Base-by-base conservation (phyloP, 176 grass and related monocot genomes). In the Raddia distichophylla region DNA sequence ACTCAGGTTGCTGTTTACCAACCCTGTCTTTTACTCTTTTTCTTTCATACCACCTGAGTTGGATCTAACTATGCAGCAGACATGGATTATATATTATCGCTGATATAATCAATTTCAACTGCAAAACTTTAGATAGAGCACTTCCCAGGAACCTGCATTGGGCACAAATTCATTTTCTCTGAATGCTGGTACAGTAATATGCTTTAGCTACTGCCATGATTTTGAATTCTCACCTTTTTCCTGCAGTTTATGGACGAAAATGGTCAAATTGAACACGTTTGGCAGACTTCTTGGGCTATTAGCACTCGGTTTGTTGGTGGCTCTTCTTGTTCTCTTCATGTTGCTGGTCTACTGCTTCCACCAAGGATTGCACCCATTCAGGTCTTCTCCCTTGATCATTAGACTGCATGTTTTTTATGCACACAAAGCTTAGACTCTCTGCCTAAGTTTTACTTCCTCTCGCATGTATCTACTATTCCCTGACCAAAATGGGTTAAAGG, bases 231-330 rank as follows among this genome's bases (percentile, higher is more conserved):
- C 60, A 43, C 87, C 12, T 15, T 27, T 64, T 64, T 8, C 7
- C 54, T 89, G 66, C 85, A 98, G 96, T 98, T 98, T 76, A 93
- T 90, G 88, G 90, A 95, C 91, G 96, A 98, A 93, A 95, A 91
- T 91, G 82, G 96, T 75, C 84, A 93, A 86, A 93, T 90, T 15
- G 92, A 98, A 76, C 82, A 95, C 19, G 92, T 95, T 35, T 95
- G 96, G 96, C 96, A 98, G 75, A 98, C 96, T 74, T 98, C 93
- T 83, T 95, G 96, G 96, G 96, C 96, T 86, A 84, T 98, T 43
- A 98, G 96, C 80, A 98, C 96, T 69, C 84, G 96, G 45, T 98
- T 98, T 60, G 86, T 98, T 82, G 96, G 96, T 61, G 96, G 93
- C 93, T 37, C 96, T 95, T 84, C 93, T 93, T 76, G 96, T n/a